These are phyloP conservation scores for Nothophaeocryptopus gaeumannii DNA, from an alignment of 2,329 filamentous ascomycete genomes.

Conservation along the genomic window DNA sequence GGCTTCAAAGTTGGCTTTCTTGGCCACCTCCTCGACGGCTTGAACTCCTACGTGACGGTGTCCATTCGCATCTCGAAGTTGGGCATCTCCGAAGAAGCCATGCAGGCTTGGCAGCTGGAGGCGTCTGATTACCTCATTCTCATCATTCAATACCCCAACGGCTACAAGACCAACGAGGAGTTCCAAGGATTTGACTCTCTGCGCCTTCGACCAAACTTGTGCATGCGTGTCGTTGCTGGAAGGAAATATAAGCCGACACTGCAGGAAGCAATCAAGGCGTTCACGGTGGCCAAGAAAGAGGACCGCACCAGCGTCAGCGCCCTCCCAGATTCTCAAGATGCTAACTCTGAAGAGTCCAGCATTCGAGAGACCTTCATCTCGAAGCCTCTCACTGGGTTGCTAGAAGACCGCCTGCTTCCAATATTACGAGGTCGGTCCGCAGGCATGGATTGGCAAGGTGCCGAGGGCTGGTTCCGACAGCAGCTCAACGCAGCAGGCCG, in stretches of 20 bases:
- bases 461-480: slow-evolving; percentile 56
- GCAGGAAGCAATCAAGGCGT: slow-evolving; percentile 53
- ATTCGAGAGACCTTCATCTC: slow-evolving; percentile 68
- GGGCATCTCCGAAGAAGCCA: slow-evolving; percentile 68
- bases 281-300: slow-evolving; percentile 41
- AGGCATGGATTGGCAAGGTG: slow-evolving; percentile 64
- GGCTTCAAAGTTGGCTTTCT: slow-evolving; percentile 70
- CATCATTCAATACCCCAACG: slow-evolving; percentile 62
- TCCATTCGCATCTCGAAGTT: slow-evolving; percentile 69
- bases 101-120: slow-evolving; percentile 73
- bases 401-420: slow-evolving; percentile 65
- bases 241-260: slow-evolving; percentile 68
- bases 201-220: slow-evolving; percentile 40
- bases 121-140: slow-evolving; percentile 69
- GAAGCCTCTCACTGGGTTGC: slow-evolving; percentile 64
- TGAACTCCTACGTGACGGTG: slow-evolving; percentile 58
- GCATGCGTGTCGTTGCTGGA: slow-evolving; percentile 69
- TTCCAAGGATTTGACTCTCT: slow-evolving; percentile 45
- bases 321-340: slow-evolving; percentile 28
- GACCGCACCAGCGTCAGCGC: slow-evolving; percentile 18
- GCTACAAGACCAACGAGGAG: slow-evolving; percentile 60
- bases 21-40: slow-evolving; percentile 49
- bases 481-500: slow-evolving; percentile 11
- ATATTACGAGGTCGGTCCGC: slow-evolving; percentile 56
- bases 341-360: slow-evolving; percentile 15